A percentile compares a stretch with the other conserved stretches of the same genome.
Conservation (phyloP, 2,329 filamentous ascomycete species). For the Fusarium tuaranense region DNA sequence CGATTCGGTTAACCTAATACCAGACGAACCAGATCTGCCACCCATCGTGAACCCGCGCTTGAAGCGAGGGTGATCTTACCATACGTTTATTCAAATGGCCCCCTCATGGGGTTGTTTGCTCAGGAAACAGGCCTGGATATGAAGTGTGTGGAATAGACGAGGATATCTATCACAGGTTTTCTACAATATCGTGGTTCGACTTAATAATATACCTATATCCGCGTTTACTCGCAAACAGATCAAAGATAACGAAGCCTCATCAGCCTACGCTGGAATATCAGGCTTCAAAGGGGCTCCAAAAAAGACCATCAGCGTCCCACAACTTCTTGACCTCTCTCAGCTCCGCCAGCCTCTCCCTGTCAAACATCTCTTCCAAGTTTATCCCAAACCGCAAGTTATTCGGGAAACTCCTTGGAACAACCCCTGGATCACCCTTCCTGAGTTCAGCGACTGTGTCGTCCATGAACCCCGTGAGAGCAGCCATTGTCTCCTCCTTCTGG, state of each 20-base stretch:
- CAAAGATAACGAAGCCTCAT: not conserved
- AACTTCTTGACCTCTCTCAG: constrained; percentile 32
- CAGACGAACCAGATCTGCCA: not conserved
- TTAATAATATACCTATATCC: not conserved
- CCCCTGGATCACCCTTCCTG: constrained; percentile 18
- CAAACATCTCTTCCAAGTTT: constrained; percentile 35
- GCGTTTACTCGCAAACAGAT: not conserved
- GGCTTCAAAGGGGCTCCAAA: constrained; percentile 42
- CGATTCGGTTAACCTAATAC: not conserved
- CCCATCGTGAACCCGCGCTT: not conserved
- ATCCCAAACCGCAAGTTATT: constrained; percentile 40
- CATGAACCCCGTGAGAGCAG: constrained; percentile 3
- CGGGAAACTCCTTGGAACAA: constrained; percentile 25
- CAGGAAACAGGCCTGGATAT: not conserved
- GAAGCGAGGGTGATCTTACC: not conserved
- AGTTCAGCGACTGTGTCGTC: constrained; percentile 21
- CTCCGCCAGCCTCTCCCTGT: constrained; percentile 22
- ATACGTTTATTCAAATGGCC: not conserved
- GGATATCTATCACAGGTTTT: not conserved
- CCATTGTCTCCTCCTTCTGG: constrained; percentile 15
- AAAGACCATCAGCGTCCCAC: constrained; percentile 43
- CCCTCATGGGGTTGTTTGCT: not conserved
- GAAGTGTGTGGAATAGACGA: not conserved
- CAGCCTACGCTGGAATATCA: not conserved
- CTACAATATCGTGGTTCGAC: not conserved